A percentile compares a stretch with the other conserved stretches of the same genome.
Conservation (phyloP, 1,284 basidiomycete genomes). For the Phellopilus nigrolimitatus region DNA sequence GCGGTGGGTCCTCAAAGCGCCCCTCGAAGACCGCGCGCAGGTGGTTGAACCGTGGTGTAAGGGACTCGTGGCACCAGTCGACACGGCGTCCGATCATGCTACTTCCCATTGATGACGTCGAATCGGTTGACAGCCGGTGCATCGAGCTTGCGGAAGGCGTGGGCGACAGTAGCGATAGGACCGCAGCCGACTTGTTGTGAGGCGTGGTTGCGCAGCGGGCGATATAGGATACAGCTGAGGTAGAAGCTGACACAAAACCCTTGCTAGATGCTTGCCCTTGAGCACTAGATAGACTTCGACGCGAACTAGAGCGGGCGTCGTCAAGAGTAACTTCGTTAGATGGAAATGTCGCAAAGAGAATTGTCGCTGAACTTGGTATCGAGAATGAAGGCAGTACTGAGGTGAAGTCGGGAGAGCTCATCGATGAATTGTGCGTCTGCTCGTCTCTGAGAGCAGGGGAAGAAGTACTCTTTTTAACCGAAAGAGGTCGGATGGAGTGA, state of each 20-base stretch:
- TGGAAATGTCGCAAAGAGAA: slow-evolving; percentile 6
- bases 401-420: not conserved
- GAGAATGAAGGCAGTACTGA: slow-evolving; percentile 10
- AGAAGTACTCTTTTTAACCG: too few relatives aligned
- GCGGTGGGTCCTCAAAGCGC: slow-evolving; percentile 6
- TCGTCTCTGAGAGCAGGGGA: too few relatives aligned
- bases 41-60: slow-evolving; percentile 15
- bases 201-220: slow-evolving; percentile 11
- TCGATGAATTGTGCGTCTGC: too few relatives aligned
- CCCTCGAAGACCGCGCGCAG: slow-evolving; percentile 10
- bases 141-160: not conserved
- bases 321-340: not conserved
- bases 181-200: slow-evolving; percentile 1
- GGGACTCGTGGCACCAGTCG: slow-evolving; percentile 9
- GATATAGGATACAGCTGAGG: slow-evolving; percentile 5
- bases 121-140: not conserved
- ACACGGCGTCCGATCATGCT: not conserved
- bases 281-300: not conserved
- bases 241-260: not conserved
- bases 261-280: not conserved
- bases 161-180: slow-evolving; percentile 2
- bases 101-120: not conserved
- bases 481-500: too few relatives aligned
- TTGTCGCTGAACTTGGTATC: slow-evolving; percentile 14
- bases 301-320: not conserved